phyloP scores from a whole-genome alignment of 2,329 filamentous ascomycete species.

The Calycina herbarum region DNA sequence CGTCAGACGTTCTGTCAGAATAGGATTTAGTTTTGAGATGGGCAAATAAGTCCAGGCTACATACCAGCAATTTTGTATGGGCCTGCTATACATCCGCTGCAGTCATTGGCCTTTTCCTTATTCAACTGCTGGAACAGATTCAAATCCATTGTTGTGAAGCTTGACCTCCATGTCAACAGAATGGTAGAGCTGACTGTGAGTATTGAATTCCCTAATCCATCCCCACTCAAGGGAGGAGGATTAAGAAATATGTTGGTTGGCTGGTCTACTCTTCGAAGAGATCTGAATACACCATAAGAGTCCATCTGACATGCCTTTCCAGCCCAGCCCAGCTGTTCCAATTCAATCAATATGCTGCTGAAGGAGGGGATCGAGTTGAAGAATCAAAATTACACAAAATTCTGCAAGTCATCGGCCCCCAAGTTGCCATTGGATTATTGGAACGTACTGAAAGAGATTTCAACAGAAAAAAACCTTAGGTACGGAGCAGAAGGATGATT shows the following conservation, averaged over 20 bases:
- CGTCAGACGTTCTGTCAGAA: neutral
- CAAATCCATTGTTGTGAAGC: slow-evolving; percentile 8
- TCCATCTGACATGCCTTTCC: no score
- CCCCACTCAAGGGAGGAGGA: neutral
- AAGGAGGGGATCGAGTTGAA: no score
- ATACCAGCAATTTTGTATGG: slow-evolving; percentile 1
- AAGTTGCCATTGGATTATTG: no score
- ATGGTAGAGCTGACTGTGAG: neutral
- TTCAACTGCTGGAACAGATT: slow-evolving; percentile 10
- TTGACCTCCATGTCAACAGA: slow-evolving; percentile 9
- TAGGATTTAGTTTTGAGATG: neutral
- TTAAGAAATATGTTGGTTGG: slow-evolving; percentile 7
- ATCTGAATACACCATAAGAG: neutral
- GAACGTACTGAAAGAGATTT: no score
- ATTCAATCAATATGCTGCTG: no score
- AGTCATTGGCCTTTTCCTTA: neutral
- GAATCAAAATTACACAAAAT: no score
- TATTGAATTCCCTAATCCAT: neutral
- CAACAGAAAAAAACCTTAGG: no score
- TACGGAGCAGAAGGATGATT: no score
- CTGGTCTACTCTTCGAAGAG: neutral
- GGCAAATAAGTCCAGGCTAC: neutral
- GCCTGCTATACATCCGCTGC: neutral
- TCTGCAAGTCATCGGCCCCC: no score
- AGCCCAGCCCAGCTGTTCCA: no score